Conservation (phyloP, 805 yeast genomes). For the Schwanniomyces vanrijiae region DNA sequence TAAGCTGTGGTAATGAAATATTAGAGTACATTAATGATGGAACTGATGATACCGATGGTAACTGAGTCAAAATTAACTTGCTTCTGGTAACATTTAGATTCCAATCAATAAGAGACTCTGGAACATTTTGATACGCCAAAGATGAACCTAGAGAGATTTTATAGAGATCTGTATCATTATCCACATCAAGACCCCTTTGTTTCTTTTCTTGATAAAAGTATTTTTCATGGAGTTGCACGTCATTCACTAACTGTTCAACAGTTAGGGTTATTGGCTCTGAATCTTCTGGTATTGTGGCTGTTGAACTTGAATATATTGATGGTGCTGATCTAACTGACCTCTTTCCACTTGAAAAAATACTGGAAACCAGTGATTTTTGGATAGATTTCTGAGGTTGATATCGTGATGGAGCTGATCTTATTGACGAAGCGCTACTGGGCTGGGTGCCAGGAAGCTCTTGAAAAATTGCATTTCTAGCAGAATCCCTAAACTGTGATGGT, state of each 20-base stretch:
- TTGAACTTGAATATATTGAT: slow-evolving; percentile 38
- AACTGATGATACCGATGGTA: slow-evolving; percentile 38
- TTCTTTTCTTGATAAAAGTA: slow-evolving; percentile 17
- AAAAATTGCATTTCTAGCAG: slow-evolving; percentile 44
- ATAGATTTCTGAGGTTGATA: slow-evolving; percentile 19
- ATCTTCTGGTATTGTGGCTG: slow-evolving; percentile 47
- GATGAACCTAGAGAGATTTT: slow-evolving; percentile 42
- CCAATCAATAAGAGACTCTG: slow-evolving; percentile 51
- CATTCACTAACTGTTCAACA: slow-evolving; percentile 44
- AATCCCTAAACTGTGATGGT: slow-evolving; percentile 41
- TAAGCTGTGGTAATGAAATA: slow-evolving; percentile 36
- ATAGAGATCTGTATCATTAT: slow-evolving; percentile 21
- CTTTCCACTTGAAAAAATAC: slow-evolving; percentile 35
- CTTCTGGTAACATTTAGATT: slow-evolving; percentile 51
- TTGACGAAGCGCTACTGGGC: slow-evolving; percentile 27
- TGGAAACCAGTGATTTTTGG: slow-evolving; percentile 36
- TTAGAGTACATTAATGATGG: slow-evolving; percentile 35
- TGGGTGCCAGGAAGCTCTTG: slow-evolving; percentile 37
- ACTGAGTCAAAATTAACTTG: slow-evolving; percentile 39
- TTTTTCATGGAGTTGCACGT: slow-evolving; percentile 38
- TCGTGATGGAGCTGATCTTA: slow-evolving; percentile 42
- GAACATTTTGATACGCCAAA: slow-evolving; percentile 35
- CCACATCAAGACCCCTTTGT: slow-evolving; percentile 7
- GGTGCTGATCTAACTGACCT: slow-evolving; percentile 45
- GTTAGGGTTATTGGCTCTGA: slow-evolving; percentile 42